Base-by-base conservation (phyloP, 2,329 filamentous ascomycete species). In the Exophiala calicioides region DNA sequence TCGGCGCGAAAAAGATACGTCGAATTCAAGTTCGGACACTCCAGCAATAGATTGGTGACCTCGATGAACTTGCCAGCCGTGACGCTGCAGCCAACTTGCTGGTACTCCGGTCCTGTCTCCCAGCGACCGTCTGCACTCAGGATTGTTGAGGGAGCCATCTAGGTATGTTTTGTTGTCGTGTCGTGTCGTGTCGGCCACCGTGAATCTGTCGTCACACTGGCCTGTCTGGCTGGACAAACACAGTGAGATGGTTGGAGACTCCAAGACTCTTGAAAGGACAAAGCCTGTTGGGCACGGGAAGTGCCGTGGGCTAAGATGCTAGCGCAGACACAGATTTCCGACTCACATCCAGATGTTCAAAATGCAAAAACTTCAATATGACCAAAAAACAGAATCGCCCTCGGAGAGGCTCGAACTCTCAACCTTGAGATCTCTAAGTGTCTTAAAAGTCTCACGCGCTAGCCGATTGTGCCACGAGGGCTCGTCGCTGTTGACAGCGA, bases 1-100 rank as follows among this genome's bases (percentile, higher is more conserved):
- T 84, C 80, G 12, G 80, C 80, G 5, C 80, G 75, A 52, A 82
- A 80, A 10, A 84, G 69, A 61, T 78, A 72, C 5, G 70, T 75
- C 0, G 79, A 79, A 12, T 76, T 80, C 52, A 81, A 61, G 46
- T 83, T 82, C 0, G 80, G 80, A 52, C 82, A 82, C 32, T 59
- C 62, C 46, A 71, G 51, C 7, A 72, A 59, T 29, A 65, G 65
- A 30, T 76, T 69, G 15, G 81, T 71, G n/a, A 82, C 65, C 43
- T 80, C 75, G 16, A 68, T 53, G 33, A 71, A 68, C 23, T 65
- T 60, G 16, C 62, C 58, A 1, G 50, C 57, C 0, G 58, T 49
- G 29, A 65, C 30, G 13, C 23, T 32, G 9, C 40, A 42, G 16
- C 33, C 44, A 3, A 10, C 9, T 32, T 49, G 20, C 12, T 31